Evolutionary conservation across 805 yeast species (phyloP), one percentile per base, ranked within the genome.

Genomic region (Ogataea degrootiae): DNA sequence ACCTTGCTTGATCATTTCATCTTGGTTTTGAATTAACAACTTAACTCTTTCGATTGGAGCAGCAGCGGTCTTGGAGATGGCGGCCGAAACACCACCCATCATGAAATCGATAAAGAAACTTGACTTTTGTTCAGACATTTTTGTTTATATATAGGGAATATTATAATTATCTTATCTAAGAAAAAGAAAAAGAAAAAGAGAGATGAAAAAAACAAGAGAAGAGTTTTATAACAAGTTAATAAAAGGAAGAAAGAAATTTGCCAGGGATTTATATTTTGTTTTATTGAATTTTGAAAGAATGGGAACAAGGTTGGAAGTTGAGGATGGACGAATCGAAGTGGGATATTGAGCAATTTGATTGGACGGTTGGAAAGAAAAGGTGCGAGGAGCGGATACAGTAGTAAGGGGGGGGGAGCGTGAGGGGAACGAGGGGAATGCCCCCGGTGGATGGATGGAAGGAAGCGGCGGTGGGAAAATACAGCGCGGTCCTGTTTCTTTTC

Each of bases 11-110:
- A 91, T 71, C 97, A 90, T 90, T 79, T 91, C 97, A 72, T 91
- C 97, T 78, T 90, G 97, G 78, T 91, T 90, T 80, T 90, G 97
- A 73, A 90, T 88, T 75, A 90, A 83, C 66, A 90, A 80, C 81
- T 90, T 90, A 71, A 90, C 96, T 80, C 97, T 85, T 79, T 89
- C 96, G 70, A 89, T 89, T 74, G 96, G 96, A 65, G 96, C 95
- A 67, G 96, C 96, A 58, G 95, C 97, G 58, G 97, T 90, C 84
- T 90, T 90, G 63, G 96, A 86, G 77, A 90, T 91, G 68, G 97
- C 97, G 77, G 97, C 97, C 77, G 97, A 89, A 63, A 90, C 95
- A 89, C 97, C 97, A 77, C 97, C 97, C 97, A 91, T 89, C 76
- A 87, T 67, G 82, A 87, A 87, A 71, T 83, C 86, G 67, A 76